Evolutionary conservation across 2,329 filamentous ascomycete species (phyloP), one percentile per base, ranked within the genome.

Genomic region (Arthrinium puccinioides): DNA sequence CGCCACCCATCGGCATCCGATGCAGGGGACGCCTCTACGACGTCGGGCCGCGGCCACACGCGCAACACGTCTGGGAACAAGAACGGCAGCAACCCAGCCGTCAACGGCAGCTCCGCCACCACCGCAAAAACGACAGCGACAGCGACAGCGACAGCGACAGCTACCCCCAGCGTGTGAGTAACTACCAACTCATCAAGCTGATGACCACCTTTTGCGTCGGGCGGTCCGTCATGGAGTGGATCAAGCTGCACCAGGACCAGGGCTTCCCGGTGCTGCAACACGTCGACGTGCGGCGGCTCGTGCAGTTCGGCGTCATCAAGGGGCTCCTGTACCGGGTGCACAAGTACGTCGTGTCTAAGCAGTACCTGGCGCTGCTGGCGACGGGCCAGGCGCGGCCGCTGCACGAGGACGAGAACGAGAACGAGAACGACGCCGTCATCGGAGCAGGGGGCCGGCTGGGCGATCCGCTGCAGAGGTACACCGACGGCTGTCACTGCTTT

Each of bases 231-330:
- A 84, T 84, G 54, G 85, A 90, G 56, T 97, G 88, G 87, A 80
- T 92, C 47, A 72, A 84, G 41, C 70, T 81, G 21, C 84, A 94
- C 59, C 74, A 79, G 47, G 76, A 82, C 27, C 65, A 68, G 31
- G 77, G 76, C 1, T 70, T 81, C 43, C 71, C 79, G 41, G 71
- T 84, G 26, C 70, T 96, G 8, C 69, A 74, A 10, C 82, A 82
- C 52, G 79, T 98, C 40, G 92, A 98, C 57, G 79, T 96, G 38
- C 79, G 92, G 10, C 82, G 92, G 20, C 82, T 98, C 45, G 87
- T 97, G 45, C 94, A 94, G 41, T 98, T 97, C 53, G 92, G 90
- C 40, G 76, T 96, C 41, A 94, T 97, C 59, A 97, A 97, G 63
- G 89, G 90, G 13, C 85, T 94, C 48, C 64, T 98, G 18, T 96